Conservation (phyloP, 176 grass and related monocot species). For the Eragrostis nindensis region DNA sequence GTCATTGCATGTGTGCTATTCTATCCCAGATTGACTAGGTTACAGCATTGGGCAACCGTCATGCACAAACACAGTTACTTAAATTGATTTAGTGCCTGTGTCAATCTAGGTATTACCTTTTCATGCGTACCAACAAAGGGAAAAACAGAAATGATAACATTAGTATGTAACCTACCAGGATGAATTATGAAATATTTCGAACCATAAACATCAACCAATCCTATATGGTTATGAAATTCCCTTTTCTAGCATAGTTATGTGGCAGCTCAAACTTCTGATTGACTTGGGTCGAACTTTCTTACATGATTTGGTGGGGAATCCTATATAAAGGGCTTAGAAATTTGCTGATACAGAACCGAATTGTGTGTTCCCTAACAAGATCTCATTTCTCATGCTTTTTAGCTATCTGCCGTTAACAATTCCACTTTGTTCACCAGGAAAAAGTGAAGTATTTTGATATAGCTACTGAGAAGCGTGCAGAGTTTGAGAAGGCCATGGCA, state of each 20-base stretch:
- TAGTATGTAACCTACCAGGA: neutral
- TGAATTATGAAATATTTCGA: conserved; percentile 16
- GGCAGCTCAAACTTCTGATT: conserved; percentile 3
- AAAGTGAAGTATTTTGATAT: conserved; percentile 91
- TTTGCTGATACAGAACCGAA: conserved; percentile 11
- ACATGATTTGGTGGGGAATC: conserved; percentile 8
- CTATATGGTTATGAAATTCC: conserved; percentile 13
- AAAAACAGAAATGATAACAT: conserved; percentile 7
- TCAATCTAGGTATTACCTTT: neutral
- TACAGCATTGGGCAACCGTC: conserved; percentile 19
- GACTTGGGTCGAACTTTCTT: conserved; percentile 3
- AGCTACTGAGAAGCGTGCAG: conserved; percentile 82
- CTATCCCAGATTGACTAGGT: neutral
- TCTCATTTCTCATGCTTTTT: neutral
- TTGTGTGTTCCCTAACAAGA: neutral
- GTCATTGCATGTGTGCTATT: conserved; percentile 16
- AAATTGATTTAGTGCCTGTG: conserved; percentile 10
- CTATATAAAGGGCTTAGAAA: neutral
- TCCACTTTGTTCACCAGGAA: conserved; percentile 50
- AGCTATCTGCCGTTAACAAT: conserved; percentile 18
- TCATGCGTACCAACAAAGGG: neutral
- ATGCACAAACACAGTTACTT: conserved; percentile 1
- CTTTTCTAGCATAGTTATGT: neutral
- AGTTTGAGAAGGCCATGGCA: conserved; percentile 78
- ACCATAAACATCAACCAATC: neutral